Percentiles rank a stretch among this genome's conserved stretches.
Conservation (phyloP, 2,329 filamentous ascomycete genomes). For the Aspergillus intermedius region DNA sequence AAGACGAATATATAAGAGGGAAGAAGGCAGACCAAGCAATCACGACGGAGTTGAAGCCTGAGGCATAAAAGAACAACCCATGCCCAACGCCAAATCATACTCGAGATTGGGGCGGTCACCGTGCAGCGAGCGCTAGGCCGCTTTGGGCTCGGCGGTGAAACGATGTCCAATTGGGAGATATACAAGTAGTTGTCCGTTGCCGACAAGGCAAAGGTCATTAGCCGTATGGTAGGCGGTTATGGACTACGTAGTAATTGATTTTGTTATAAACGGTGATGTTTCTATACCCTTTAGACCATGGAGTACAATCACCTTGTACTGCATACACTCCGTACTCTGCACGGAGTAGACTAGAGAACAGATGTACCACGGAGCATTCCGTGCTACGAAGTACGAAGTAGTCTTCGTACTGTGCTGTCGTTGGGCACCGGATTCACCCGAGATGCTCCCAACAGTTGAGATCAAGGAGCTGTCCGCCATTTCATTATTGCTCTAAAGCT, state of each 20-base stretch:
- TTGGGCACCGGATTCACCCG: background rate
- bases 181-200: background rate
- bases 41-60: background rate
- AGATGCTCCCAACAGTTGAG: background rate
- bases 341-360: background rate
- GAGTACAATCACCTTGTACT: too few species aligned
- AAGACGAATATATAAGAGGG: background rate
- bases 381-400: background rate
- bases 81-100: background rate
- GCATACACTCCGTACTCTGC: background rate
- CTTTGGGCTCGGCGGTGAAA: background rate
- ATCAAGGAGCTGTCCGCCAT: conserved; percentile 2
- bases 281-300: too few species aligned
- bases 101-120: too few species aligned
- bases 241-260: too few species aligned
- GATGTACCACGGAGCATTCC: background rate
- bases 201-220: background rate
- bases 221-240: background rate
- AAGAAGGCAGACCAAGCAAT: background rate
- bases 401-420: too few species aligned
- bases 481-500: too few species aligned
- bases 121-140: background rate
- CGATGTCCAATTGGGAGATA: too few species aligned
- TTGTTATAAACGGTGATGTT: too few species aligned
- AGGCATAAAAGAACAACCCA: background rate